These are phyloP conservation scores for Salix dunnii DNA, from an alignment of 345 rosid species.

Conservation along the genomic window DNA sequence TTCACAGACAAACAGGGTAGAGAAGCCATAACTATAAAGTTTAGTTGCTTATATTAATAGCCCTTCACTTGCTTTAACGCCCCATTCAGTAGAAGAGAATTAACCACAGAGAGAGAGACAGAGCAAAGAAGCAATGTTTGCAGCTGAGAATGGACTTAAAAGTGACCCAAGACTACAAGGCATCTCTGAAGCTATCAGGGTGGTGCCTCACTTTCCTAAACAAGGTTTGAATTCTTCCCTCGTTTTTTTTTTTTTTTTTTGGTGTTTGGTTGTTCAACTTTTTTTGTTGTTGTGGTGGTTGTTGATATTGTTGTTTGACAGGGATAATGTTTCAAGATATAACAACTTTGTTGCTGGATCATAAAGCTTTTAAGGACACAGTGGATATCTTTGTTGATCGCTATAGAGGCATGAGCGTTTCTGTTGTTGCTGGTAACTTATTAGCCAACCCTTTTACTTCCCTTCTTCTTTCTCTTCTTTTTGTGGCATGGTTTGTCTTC, in stretches of 20 bases:
- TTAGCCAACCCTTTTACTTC: not conserved
- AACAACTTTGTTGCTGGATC: conserved; percentile 81
- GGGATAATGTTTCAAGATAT: conserved; percentile 99
- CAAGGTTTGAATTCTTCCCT: conserved; percentile 35
- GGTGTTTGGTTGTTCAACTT: not conserved
- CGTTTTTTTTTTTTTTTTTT: not conserved
- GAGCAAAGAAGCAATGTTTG: conserved; percentile 43
- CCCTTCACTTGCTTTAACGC: not conserved
- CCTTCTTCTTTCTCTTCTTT: not conserved
- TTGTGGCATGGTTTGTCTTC: not conserved
- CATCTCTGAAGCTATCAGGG: conserved; percentile 63
- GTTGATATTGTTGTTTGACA: conserved; percentile 15
- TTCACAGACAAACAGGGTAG: not conserved
- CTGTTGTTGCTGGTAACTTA: conserved; percentile 80
- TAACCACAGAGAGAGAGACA: not conserved
- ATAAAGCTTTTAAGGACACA: conserved; percentile 77
- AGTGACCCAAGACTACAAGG: conserved; percentile 68
- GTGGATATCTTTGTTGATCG: conserved; percentile 95
- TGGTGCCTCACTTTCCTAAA: conserved; percentile 73
- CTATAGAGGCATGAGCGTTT: conserved; percentile 75
- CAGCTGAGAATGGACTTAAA: conserved; percentile 68
- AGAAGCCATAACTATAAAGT: not conserved
- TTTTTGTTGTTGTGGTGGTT: not conserved
- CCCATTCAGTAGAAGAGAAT: not conserved
- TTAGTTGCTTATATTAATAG: not conserved